Conservation (phyloP, 108 stramenopile genomes). For the Skeletonema potamos region DNA sequence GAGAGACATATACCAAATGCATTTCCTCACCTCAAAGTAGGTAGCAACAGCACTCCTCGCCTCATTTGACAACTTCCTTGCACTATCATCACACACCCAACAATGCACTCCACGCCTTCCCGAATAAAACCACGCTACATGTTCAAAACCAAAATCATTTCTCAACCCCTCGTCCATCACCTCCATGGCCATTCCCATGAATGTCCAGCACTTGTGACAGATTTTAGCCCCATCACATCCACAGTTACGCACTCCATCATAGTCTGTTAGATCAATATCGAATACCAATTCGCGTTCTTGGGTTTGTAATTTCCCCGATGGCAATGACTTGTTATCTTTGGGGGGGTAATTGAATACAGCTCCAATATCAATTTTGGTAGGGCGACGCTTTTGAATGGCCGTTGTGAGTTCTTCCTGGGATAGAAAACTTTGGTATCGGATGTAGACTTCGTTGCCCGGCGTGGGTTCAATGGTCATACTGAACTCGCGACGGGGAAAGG, state of each 20-base stretch:
- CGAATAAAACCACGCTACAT: slow-evolving; percentile 98
- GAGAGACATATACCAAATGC: neutral
- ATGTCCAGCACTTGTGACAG: slow-evolving; percentile 94
- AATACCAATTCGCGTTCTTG: slow-evolving; percentile 97
- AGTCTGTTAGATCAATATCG: slow-evolving; percentile 99
- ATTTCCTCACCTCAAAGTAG: slow-evolving; percentile 91
- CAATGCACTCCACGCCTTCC: slow-evolving; percentile 99
- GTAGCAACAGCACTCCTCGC: slow-evolving; percentile 92
- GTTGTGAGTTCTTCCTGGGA: slow-evolving; percentile 69
- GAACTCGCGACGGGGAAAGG: slow-evolving; percentile 91
- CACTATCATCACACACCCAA: slow-evolving; percentile 96
- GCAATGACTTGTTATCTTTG: slow-evolving; percentile 81
- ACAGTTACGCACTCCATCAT: slow-evolving; percentile 96
- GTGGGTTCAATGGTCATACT: slow-evolving; percentile 92
- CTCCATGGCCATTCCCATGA: slow-evolving; percentile 96
- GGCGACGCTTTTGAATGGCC: slow-evolving; percentile 80
- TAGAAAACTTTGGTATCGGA: slow-evolving; percentile 93
- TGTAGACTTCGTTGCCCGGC: slow-evolving; percentile 94
- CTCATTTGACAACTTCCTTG: slow-evolving; percentile 89
- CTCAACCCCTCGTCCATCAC: slow-evolving; percentile 85
- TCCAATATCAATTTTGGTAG: slow-evolving; percentile 99
- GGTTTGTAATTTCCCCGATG: slow-evolving; percentile 70
- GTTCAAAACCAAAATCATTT: slow-evolving; percentile 96
- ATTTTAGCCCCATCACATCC: slow-evolving; percentile 92
- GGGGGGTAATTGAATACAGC: slow-evolving; percentile 94